These are phyloP conservation scores for Blastobotrys buckinghamii DNA, from an alignment of 1,139 yeast genomes.

Conservation along the genomic window DNA sequence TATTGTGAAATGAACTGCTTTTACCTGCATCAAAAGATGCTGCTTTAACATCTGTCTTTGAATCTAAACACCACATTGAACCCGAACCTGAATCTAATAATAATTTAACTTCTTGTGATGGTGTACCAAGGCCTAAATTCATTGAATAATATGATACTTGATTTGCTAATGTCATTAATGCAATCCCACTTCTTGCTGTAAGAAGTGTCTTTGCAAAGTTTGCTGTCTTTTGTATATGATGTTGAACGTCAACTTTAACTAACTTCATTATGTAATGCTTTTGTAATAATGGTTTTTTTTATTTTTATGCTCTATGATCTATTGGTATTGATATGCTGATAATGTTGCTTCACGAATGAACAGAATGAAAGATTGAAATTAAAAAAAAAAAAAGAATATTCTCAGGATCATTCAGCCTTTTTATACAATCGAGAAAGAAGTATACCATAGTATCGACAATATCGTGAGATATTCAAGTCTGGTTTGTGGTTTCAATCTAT, in stretches of 20 bases:
- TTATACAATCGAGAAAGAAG: too few relatives aligned
- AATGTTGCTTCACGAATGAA: too few relatives aligned
- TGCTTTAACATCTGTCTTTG: conserved; percentile 17
- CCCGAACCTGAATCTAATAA: conserved; percentile 62
- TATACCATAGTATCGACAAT: too few relatives aligned
- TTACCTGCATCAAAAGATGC: background rate
- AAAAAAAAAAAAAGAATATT: background rate
- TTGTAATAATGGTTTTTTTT: background rate
- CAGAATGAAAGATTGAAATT: background rate
- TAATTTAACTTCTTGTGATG: conserved; percentile 45
- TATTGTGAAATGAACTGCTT: background rate
- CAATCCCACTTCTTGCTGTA: background rate
- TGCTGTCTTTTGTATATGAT: background rate
- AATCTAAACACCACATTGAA: conserved; percentile 50
- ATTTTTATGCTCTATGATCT: too few relatives aligned
- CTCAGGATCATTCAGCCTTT: too few relatives aligned
- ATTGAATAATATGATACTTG: conserved; percentile 36
- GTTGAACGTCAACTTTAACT: background rate
- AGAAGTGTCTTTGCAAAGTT: background rate
- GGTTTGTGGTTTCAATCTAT: too few relatives aligned
- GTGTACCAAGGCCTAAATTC: conserved; percentile 46
- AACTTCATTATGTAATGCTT: background rate
- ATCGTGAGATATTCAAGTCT: too few relatives aligned
- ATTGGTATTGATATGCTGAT: too few relatives aligned
- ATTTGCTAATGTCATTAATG: conserved; percentile 19